Base-by-base conservation (phyloP, 1,284 basidiomycete species). In the Schizophyllum commune region DNA sequence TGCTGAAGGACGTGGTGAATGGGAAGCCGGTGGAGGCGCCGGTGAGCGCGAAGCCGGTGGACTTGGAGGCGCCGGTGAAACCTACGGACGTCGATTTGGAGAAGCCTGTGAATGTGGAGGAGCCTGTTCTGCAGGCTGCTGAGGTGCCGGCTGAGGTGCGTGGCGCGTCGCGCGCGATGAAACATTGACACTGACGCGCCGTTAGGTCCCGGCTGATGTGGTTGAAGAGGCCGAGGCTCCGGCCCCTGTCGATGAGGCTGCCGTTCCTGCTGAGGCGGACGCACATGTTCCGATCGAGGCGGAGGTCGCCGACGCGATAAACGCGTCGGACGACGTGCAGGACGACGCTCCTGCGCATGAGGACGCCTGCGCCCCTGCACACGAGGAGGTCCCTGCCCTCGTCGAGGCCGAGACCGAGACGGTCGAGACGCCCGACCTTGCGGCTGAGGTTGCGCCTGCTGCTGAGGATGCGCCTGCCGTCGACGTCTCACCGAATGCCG, bases 81-180 rank as follows among this genome's bases (percentile, higher is more conserved):
- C 9, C 11, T 13, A 21, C 52, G 3, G 52, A 3, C 52, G 52
- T 5, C n/a, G 52, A 17, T 5, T 5, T 20, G 20, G 32, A 59
- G 17, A 11, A 47, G 39, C 13, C 9, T 11, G 9, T 17, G 39
- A 8, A 47, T 13, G 9, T 19, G 53, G 53, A 20, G 53, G 13
- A 13, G 53, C 20, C 20, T 11, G 15, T 13, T 19, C 20, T 59
- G 19, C 4, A 32, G 15, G 11, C 9, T 3, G 11, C 11, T 33
- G 58, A 54, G 15, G 22, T 20, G 22, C 7, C n/a, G 52, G n/a
- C 7, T 47, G 58, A 62, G 63, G 63, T 62, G 9, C 15, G 63
- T 62, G 57, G 61, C 62, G 59, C 59, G 55, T 60, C 55, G n/a
- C n/a, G 19, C 57, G 9, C 11, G 20, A 11, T 32, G 53, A 21